Evolutionary conservation across 1,284 basidiomycete species (phyloP), one percentile per base, ranked within the genome.

Genomic region (Mycena citricolor): DNA sequence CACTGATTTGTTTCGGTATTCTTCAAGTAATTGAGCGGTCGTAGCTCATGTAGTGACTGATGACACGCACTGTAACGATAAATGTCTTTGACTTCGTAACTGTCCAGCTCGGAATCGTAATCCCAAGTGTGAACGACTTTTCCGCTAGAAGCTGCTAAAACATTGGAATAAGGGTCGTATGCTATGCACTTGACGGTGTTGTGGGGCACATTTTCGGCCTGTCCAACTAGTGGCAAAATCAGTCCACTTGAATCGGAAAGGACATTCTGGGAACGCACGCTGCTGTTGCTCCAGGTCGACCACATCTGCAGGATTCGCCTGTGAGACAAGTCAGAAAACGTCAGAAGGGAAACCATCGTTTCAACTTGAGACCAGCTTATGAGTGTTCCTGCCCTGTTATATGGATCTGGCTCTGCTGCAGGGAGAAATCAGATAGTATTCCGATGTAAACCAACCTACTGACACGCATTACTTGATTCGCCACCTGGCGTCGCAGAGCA

Each of bases 331-430:
- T 22, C 10, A 32, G n/a, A 13, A 33, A 8, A 21, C 17, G 17
- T 26, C 13, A 11, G 8, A 23, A 10, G 3, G 6, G 26, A 10
- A 5, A 17, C 4, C 2, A 8, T 20, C 12, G 7, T 14, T 1
- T 16, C 25, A 22, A 52, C 51, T 30, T 43, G 43, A 22, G 20
- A 49, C 39, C 43, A 52, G 5, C 47, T 49, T 20, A 52, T 46
- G 11, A 52, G 21, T 11, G 51, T 52, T 2, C 47, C 47, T 1
- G 46, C 4, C 35, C 46, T 52, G 33, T 52, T 52, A 21, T 52
- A 52, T 14, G 51, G 42, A 21, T 49, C 47, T 11, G 43, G 39
- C 12, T 26, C 46, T 48, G n/a, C n/a, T n/a, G n/a, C n/a, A n/a
- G 31, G 14, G 12, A 32, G 3, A 19, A 36, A 10, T n/a, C 21